Evolutionary conservation across 768 basidiomycete genomes (phyloP), one percentile per base, ranked within the genome.

Genomic region (Auricularia heimuer): DNA sequence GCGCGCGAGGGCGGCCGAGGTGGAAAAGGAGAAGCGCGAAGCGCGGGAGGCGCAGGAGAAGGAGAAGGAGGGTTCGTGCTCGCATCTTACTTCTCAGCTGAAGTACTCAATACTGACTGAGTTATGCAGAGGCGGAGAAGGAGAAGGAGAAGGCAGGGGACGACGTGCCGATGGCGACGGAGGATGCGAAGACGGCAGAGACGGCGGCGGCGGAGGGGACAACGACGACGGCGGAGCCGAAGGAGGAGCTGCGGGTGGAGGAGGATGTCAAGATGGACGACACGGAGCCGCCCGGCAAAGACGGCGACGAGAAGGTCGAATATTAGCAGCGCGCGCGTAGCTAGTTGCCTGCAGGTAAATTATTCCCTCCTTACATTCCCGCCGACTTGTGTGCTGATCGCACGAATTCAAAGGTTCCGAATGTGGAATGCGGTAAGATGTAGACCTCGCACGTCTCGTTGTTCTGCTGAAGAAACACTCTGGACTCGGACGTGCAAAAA

Each of bases 1-100:
- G 6, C 82, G 90, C 18, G 80, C 80, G 69, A 83, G 81, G 62
- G 89, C 88, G 47, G 82, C 82, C 2, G 86, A 88, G 36, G 86
- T 87, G 69, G 88, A 89, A 14, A 7, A 14, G 8, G 36, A 75
- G 78, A 16, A 78, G 81, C 62, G 81, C 74, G 68, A 76, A 75
- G 65, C 72, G 70, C 45, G 77, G 66, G 18, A 69, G 77, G 63
- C 74, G 77, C 54, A 63, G 83, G 81, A 66, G 70, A 70, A 47
- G 75, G 75, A 36, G 65, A 71, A 75, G 54, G 76, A 77, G 21
- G 29, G 29, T 29, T 29, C 29, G 29, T 29, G 29, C 29, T 29
- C 2, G 3, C 29, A 45, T 67, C 66, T 21, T 64, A 61, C 3
- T 36, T 47, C 45, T 64, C 37, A 36, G 64, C 33, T 18, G 62